Evolutionary conservation across 345 rosid genomes (phyloP).

Genomic region (Gossypium raimondii): DNA sequence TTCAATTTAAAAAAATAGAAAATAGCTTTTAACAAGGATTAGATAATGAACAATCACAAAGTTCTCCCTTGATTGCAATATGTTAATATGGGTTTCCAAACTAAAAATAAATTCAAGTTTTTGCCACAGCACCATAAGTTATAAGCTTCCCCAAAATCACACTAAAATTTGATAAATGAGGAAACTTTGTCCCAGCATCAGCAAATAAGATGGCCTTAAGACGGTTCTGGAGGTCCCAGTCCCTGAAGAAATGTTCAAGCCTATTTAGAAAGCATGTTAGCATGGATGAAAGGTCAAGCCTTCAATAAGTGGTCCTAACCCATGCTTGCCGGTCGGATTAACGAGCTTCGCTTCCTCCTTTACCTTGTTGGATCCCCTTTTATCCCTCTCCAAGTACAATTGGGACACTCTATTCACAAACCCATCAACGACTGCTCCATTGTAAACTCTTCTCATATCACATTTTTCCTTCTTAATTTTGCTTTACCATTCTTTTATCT

Average conservation of each 20-base stretch:
- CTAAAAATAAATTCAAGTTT: too few relatives aligned
- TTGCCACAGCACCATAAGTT: too few relatives aligned
- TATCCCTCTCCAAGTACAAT: conserved; percentile 79
- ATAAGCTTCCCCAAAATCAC: too few relatives aligned
- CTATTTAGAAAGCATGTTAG: conserved; percentile 63
- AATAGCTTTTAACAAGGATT: too few relatives aligned
- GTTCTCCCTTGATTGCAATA: too few relatives aligned
- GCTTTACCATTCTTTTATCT: too few relatives aligned
- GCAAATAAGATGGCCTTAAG: conserved; percentile 86
- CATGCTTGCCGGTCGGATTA: conserved; percentile 51
- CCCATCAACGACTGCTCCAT: conserved; percentile 74
- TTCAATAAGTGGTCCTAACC: conserved; percentile 83
- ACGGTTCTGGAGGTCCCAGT: conserved; percentile 87
- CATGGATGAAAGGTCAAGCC: conserved; percentile 88
- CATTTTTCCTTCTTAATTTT: background rate
- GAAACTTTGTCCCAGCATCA: conserved; percentile 77
- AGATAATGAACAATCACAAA: too few relatives aligned
- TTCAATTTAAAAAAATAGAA: too few relatives aligned
- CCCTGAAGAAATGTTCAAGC: conserved; percentile 78
- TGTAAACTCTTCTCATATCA: conserved; percentile 33
- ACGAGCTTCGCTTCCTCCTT: conserved; percentile 79
- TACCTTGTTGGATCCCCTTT: conserved; percentile 93
- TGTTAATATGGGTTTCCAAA: too few relatives aligned
- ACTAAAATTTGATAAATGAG: conserved; percentile 36
- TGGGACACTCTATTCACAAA: conserved; percentile 66